phyloP scores from a whole-genome alignment of 495 filamentous ascomycete species.

The Lichina pygmaea region DNA sequence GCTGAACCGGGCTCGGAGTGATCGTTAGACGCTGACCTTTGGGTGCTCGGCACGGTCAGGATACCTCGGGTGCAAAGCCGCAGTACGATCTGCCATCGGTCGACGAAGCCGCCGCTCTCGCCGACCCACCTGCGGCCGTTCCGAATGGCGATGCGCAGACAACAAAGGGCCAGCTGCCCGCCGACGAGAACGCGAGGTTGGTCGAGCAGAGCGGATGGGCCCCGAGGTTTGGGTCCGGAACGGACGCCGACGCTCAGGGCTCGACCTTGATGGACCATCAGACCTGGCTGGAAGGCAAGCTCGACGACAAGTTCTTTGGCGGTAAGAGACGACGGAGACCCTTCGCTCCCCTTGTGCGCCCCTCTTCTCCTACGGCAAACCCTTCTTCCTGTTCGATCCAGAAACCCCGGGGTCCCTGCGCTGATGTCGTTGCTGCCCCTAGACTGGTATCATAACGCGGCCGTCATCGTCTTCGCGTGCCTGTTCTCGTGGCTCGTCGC shows the following conservation, averaged over 20 bases:
- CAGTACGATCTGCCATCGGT: conserved; percentile 58
- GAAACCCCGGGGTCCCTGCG: not conserved
- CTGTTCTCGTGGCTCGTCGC: conserved; percentile 76
- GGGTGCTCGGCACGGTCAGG: too few species aligned
- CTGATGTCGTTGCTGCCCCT: not conserved
- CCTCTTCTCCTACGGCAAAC: conserved; percentile 4
- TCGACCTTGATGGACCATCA: conserved; percentile 62
- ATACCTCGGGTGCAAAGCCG: conserved; percentile 16
- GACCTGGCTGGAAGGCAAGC: conserved; percentile 56
- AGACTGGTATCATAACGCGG: conserved; percentile 98
- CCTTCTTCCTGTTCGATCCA: not conserved
- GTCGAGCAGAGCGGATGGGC: conserved; percentile 63
- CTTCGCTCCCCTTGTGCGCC: too few species aligned
- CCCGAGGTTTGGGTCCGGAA: conserved; percentile 43
- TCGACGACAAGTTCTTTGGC: conserved; percentile 81
- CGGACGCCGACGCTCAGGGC: conserved; percentile 23
- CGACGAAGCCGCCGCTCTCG: conserved; percentile 34
- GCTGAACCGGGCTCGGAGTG: too few species aligned
- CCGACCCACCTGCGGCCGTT: conserved; percentile 14
- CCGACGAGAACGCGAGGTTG: conserved; percentile 26
- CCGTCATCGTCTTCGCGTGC: conserved; percentile 75
- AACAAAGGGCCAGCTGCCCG: conserved; percentile 20
- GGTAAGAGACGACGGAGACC: conserved; percentile 19
- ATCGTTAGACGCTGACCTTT: too few species aligned
- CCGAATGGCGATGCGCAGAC: conserved; percentile 19